Base-by-base conservation (phyloP, 2,329 filamentous ascomycete genomes). In the Cercospora beticola region DNA sequence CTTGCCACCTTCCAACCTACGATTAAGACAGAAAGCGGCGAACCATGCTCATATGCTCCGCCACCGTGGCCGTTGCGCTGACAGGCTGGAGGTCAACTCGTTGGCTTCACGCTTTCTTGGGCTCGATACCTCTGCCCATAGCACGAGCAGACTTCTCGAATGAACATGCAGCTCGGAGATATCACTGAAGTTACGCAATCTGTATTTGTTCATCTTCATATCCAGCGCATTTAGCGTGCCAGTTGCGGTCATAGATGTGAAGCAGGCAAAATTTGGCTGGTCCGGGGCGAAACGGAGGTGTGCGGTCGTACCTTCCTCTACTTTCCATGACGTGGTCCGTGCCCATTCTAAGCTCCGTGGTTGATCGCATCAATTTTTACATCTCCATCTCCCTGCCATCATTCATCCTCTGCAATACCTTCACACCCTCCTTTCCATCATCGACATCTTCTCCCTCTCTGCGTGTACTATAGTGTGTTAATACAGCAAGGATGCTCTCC, bases 401-500 rank as follows among this genome's bases (percentile, higher is more conserved):
- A 14, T 60, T 18, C 61, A 36, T 69, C 67, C 63, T 64, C 56
- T 58, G 16, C 65, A 58, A 62, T 40, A 57, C 46, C 54, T 30
- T 54, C 43, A 16, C 66, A 36, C 65, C 28, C 59, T 59, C 58
- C 63, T 63, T 65, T 64, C 23, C 67, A 65, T 64, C 62, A 54
- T 36, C 28, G 10, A 40, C 57, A 30, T 60, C 57, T 60, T 59
- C 61, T 64, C 58, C 70, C 68, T 68, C 56, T 33, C 66, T 69
- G 68, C 43, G 65, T 70, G 68, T 72, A 71, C 63, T 68, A 70
- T 69, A 73, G 68, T 73, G 71, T 71, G 65, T 69, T 68, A 68
- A 72, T 70, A 69, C 60, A 61, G 65, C 60, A 72, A 77, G 68
- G 58, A 79, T 79, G 78, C 70, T 79, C 68, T 77, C 77, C 57